Conservation (phyloP, 2,329 filamentous ascomycete species). For the Tolypocladium capitatum region DNA sequence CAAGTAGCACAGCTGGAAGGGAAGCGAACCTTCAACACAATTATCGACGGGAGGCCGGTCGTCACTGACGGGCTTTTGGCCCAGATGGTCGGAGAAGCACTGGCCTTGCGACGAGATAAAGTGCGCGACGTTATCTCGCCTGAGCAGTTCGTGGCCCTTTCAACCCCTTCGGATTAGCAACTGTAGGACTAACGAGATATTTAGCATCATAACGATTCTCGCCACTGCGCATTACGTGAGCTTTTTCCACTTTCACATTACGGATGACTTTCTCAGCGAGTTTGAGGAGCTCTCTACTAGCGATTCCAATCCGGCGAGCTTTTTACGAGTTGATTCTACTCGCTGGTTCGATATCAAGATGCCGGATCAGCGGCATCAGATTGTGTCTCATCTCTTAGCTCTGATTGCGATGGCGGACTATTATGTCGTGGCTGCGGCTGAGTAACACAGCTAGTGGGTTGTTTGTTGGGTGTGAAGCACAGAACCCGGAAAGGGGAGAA, state of each 20-base stretch:
- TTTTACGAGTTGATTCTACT: constrained; percentile 1
- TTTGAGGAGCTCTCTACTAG: neutral
- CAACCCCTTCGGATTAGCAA: neutral
- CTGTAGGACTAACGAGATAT: neutral
- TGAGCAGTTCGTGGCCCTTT: neutral
- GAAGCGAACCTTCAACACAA: neutral
- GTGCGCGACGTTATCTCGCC: neutral
- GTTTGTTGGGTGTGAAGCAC: too few relatives aligned
- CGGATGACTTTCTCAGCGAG: neutral
- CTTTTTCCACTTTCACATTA: neutral
- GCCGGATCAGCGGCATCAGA: neutral
- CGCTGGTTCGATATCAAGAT: neutral
- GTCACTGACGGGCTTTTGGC: neutral
- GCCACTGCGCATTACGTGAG: neutral
- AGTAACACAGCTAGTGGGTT: too few relatives aligned
- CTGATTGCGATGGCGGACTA: too few relatives aligned
- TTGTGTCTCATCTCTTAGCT: neutral
- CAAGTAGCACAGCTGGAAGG: neutral
- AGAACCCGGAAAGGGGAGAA: too few relatives aligned
- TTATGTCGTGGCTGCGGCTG: too few relatives aligned
- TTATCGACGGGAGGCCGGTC: neutral
- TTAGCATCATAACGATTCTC: neutral
- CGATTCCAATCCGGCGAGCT: neutral
- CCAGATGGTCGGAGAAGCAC: neutral
- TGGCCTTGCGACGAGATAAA: neutral